Conservation (phyloP, 805 yeast genomes). For the Saturnispora galanensis region DNA sequence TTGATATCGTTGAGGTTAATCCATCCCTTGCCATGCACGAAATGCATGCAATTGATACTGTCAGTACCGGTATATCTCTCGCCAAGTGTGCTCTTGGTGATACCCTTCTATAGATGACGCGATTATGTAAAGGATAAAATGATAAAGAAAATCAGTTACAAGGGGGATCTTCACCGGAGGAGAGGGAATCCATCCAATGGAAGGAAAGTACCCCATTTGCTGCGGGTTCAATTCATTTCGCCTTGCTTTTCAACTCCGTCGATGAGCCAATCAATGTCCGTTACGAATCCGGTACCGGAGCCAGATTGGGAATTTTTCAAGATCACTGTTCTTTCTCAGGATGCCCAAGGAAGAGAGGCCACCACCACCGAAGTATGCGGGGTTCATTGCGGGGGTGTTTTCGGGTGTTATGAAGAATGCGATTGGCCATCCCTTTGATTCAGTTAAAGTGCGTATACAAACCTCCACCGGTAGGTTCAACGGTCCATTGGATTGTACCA, state of each 20-base stretch:
- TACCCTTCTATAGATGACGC: slow-evolving; percentile 45
- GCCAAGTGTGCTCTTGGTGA: slow-evolving; percentile 94
- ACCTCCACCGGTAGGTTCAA: slow-evolving; percentile 55
- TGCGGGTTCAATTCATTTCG: too few species aligned
- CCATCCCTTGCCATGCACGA: slow-evolving; percentile 79
- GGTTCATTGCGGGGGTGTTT: slow-evolving; percentile 82
- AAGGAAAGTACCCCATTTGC: too few species aligned
- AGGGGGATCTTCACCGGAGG: not conserved
- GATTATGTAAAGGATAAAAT: too few species aligned
- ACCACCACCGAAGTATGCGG: slow-evolving; percentile 47
- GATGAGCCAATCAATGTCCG: too few species aligned
- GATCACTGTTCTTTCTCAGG: too few species aligned
- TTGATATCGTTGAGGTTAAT: slow-evolving; percentile 91
- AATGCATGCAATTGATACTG: slow-evolving; percentile 69
- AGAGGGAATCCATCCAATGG: too few species aligned
- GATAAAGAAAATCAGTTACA: not conserved
- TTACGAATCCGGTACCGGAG: slow-evolving; percentile 3
- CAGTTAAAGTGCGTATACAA: slow-evolving; percentile 79
- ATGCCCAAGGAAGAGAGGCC: slow-evolving; percentile 11
- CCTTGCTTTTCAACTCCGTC: not conserved
- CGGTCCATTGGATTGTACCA: slow-evolving; percentile 76
- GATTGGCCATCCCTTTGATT: slow-evolving; percentile 91
- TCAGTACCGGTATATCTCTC: slow-evolving; percentile 81
- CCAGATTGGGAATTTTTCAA: not conserved
- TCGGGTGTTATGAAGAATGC: slow-evolving; percentile 81